Conservation (phyloP, 768 basidiomycete genomes). For the Boletus bicolor region DNA sequence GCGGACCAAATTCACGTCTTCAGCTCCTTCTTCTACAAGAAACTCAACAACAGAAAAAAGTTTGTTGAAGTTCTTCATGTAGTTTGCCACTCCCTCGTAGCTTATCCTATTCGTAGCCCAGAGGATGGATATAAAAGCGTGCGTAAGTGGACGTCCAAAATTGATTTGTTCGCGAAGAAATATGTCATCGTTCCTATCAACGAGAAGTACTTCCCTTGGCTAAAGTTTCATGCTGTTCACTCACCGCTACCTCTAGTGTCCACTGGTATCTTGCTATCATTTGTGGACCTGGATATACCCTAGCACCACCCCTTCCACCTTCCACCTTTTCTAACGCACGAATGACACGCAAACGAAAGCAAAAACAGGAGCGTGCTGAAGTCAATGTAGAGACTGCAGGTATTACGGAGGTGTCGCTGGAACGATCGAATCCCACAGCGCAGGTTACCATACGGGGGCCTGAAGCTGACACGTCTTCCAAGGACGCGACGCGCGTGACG, state of each 20-base stretch:
- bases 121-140: conserved; percentile 80
- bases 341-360: conserved; percentile 23
- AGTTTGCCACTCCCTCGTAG: conserved; percentile 10
- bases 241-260: conserved; percentile 46
- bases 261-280: conserved; percentile 99
- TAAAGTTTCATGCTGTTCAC: not conserved
- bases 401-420: not conserved
- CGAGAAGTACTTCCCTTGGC: conserved; percentile 66
- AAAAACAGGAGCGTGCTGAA: conserved; percentile 9
- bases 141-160: conserved; percentile 89
- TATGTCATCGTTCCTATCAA: conserved; percentile 96
- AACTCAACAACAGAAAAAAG: conserved; percentile 65
- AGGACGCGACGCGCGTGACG: conserved; percentile 16
- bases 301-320: conserved; percentile 47
- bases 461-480: conserved; percentile 17
- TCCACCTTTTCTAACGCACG: conserved; percentile 8
- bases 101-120: conserved; percentile 30
- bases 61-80: conserved; percentile 27
- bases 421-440: not conserved
- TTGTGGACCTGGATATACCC: conserved; percentile 65
- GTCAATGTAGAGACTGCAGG: not conserved
- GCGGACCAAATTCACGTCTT: conserved; percentile 84
- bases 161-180: conserved; percentile 87
- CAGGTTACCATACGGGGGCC: conserved; percentile 4
- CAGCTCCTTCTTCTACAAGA: conserved; percentile 98